phyloP scores from a whole-genome alignment of 768 basidiomycete species.

The Cystofilobasidium ferigula region DNA sequence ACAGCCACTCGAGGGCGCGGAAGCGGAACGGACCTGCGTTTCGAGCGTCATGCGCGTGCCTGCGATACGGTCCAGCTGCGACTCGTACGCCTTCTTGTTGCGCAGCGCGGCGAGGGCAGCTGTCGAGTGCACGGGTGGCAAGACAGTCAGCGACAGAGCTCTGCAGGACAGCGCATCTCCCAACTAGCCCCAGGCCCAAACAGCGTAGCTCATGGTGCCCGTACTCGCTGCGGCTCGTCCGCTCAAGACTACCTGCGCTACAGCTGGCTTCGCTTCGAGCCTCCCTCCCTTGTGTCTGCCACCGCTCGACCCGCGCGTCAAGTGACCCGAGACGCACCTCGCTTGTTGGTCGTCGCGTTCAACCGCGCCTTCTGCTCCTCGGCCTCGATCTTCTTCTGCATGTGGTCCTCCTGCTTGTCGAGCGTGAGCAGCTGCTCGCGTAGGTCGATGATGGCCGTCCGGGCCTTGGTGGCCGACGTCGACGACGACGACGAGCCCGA shows the following conservation, averaged over 20 bases:
- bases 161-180: too few species aligned
- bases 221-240: too few species aligned
- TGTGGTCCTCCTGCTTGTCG: slow-evolving; percentile 97
- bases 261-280: too few species aligned
- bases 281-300: too few species aligned
- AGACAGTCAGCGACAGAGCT: background rate
- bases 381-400: slow-evolving; percentile 93
- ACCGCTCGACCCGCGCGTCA: too few species aligned
- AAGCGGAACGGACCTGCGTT: slow-evolving; percentile 50
- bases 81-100: slow-evolving; percentile 82
- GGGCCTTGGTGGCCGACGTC: slow-evolving; percentile 49
- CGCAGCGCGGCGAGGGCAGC: slow-evolving; percentile 81
- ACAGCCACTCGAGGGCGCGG: too few species aligned
- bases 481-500: slow-evolving; percentile 58
- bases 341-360: slow-evolving; percentile 87
- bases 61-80: slow-evolving; percentile 71
- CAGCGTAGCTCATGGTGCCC: too few species aligned
- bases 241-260: too few species aligned
- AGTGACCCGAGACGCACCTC: slow-evolving; percentile 52
- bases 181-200: too few species aligned
- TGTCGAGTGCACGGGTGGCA: slow-evolving; percentile 34
- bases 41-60: slow-evolving; percentile 84
- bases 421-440: slow-evolving; percentile 91
- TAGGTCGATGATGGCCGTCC: slow-evolving; percentile 84
- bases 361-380: slow-evolving; percentile 81